phyloP scores from a whole-genome alignment of 23 red algal species.

The Cyanidium caldarium region DNA sequence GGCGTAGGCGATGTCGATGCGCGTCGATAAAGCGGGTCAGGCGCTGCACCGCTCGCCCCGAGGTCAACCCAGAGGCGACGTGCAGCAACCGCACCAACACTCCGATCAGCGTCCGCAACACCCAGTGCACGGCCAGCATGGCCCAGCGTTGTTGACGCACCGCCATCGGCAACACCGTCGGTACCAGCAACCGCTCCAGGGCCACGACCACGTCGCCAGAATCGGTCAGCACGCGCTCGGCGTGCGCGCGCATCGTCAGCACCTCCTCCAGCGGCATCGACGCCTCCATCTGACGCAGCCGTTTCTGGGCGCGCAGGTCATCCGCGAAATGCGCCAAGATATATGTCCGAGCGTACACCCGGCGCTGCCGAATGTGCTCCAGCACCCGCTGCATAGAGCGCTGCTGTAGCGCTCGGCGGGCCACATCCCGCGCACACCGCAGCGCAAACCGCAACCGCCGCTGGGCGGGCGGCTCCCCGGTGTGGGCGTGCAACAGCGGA shows the following conservation, averaged over 20 bases:
- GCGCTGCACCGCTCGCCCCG: too few species aligned
- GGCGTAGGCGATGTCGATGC: too few species aligned
- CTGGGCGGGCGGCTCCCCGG: not conserved
- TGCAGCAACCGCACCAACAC: too few species aligned
- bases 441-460: not conserved
- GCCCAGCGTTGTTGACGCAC: too few species aligned
- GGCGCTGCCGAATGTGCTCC: not conserved
- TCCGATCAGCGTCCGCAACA: too few species aligned
- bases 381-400: not conserved
- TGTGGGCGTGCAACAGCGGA: not conserved
- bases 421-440: not conserved
- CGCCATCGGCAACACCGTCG: too few species aligned
- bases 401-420: not conserved
- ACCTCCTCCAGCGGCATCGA: not conserved
- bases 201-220: too few species aligned
- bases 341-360: not conserved
- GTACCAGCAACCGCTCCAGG: too few species aligned
- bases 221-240: not conserved
- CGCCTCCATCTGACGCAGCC: not conserved
- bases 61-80: too few species aligned
- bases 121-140: too few species aligned
- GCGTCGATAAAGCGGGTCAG: too few species aligned
- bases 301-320: not conserved
- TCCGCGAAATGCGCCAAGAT: not conserved
- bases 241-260: not conserved